phyloP scores from a whole-genome alignment of 139 green algal genomes.

The Edaphochlamys debaryana region DNA sequence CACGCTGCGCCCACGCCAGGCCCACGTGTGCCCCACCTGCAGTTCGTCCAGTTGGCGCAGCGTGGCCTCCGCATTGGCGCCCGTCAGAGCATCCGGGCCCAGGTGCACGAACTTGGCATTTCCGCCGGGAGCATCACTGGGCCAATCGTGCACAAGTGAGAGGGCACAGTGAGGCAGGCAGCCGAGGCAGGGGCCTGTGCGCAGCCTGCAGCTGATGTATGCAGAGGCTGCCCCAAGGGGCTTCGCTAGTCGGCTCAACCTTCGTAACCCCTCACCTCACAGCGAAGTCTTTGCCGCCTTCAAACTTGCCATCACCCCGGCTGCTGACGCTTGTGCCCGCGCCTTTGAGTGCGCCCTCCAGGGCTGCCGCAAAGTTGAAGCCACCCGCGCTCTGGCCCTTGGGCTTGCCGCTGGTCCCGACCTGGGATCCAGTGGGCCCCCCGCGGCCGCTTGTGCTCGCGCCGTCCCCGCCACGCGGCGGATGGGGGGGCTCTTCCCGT shows the following conservation, averaged over 20 bases:
- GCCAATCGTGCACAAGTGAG: background rate
- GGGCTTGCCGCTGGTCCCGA: background rate
- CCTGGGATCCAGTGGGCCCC: too few relatives aligned
- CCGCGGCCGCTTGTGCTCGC: too few relatives aligned
- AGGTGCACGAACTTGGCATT: conserved; percentile 26
- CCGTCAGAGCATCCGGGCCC: background rate
- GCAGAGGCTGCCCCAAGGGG: too few relatives aligned
- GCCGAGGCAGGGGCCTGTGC: background rate
- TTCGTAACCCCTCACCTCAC: background rate
- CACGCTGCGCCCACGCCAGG: too few relatives aligned
- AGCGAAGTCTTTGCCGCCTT: conserved; percentile 1
- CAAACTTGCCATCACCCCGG: conserved; percentile 26
- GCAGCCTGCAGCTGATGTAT: background rate
- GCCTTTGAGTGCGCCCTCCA: background rate
- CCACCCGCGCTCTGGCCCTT: background rate
- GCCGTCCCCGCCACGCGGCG: too few relatives aligned
- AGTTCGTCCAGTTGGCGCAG: conserved; percentile 11
- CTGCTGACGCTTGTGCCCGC: background rate
- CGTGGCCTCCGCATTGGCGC: background rate
- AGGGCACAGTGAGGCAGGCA: background rate
- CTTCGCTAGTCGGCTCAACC: too few relatives aligned
- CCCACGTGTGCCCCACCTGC: background rate
- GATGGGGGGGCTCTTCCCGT: too few relatives aligned
- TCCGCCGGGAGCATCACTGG: conserved; percentile 14
- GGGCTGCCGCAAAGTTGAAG: conserved; percentile 23